Percentiles rank a stretch among this genome's conserved stretches.
These are phyloP conservation scores for Botrytis elliptica DNA, from an alignment of 2,329 filamentous ascomycete species.

Conservation along the genomic window DNA sequence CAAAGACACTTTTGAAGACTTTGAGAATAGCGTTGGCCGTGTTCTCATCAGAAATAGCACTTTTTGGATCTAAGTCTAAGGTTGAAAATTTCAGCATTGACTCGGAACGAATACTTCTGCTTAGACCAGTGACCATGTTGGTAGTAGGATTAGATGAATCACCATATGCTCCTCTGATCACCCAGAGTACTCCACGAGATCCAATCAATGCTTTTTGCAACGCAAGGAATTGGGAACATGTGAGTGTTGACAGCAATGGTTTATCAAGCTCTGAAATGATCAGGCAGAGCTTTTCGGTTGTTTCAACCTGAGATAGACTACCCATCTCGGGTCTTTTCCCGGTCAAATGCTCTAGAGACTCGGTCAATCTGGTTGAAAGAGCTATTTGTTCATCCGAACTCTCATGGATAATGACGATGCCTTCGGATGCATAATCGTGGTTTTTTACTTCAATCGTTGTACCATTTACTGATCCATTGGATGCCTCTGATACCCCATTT, in stretches of 20 bases:
- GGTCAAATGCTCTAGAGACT: constrained; percentile 11
- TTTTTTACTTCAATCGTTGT: neutral
- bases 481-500: neutral
- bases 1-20: constrained; percentile 3
- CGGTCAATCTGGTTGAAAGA: constrained; percentile 1
- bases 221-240: constrained; percentile 42
- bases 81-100: constrained; percentile 19
- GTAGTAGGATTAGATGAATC: constrained; percentile 33
- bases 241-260: constrained; percentile 44
- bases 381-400: neutral
- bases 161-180: constrained; percentile 47
- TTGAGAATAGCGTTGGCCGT: neutral
- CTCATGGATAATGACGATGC: neutral
- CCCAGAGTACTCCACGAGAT: constrained; percentile 49
- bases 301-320: constrained; percentile 36
- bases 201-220: constrained; percentile 45
- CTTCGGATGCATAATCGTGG: neutral
- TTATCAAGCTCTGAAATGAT: constrained; percentile 49
- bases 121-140: constrained; percentile 30
- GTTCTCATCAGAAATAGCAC: neutral
- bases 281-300: constrained; percentile 41
- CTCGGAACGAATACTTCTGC: constrained; percentile 20
- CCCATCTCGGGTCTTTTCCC: neutral
- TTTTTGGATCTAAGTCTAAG: constrained; percentile 18
- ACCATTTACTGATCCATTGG: constrained; percentile 1